phyloP scores from a whole-genome alignment of 2,329 filamentous ascomycete genomes.

The Endoconidiophora laricicola region DNA sequence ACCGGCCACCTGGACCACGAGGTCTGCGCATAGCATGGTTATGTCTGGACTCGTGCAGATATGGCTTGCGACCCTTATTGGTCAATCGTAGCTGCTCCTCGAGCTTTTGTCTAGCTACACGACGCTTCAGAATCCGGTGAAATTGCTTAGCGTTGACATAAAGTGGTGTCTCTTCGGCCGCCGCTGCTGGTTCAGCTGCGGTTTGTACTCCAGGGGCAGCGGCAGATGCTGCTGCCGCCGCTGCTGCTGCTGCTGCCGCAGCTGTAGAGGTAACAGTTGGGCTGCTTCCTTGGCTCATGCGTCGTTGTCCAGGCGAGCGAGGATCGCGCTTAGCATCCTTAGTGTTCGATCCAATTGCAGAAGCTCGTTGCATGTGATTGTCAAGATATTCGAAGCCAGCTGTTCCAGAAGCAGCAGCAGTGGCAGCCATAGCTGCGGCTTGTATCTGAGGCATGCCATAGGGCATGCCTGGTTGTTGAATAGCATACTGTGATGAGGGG shows the following conservation, averaged over 20 bases:
- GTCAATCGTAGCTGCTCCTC: conserved; percentile 86
- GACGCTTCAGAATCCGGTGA: conserved; percentile 85
- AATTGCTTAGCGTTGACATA: conserved; percentile 99
- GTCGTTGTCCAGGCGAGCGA: conserved; percentile 50
- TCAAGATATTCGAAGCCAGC: conserved; percentile 61
- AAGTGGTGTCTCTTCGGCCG: conserved; percentile 76
- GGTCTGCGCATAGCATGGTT: conserved; percentile 97
- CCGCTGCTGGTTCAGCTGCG: conserved; percentile 53
- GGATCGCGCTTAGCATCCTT: conserved; percentile 58
- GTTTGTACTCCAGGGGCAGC: conserved; percentile 53
- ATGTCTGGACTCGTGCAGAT: conserved; percentile 90
- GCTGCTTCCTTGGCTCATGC: conserved; percentile 64
- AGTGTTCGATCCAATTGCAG: conserved; percentile 50
- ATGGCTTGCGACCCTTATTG: conserved; percentile 89
- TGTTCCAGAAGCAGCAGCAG: conserved; percentile 76
- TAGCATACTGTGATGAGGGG: conserved; percentile 52
- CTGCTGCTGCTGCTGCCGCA: conserved; percentile 53
- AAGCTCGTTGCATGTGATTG: conserved; percentile 54
- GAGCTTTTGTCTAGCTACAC: conserved; percentile 80
- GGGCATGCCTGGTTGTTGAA: conserved; percentile 58
- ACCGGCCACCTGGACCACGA: conserved; percentile 81
- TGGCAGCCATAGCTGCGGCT: conserved; percentile 81
- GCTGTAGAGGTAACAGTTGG: conserved; percentile 30
- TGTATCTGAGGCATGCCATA: conserved; percentile 74
- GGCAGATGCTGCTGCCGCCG: conserved; percentile 49